Percentiles rank a stretch among this genome's conserved stretches.
Evolutionary conservation across 106 monocot genomes (phyloP).

Genomic region (Acanthochlamys bracteata): DNA sequence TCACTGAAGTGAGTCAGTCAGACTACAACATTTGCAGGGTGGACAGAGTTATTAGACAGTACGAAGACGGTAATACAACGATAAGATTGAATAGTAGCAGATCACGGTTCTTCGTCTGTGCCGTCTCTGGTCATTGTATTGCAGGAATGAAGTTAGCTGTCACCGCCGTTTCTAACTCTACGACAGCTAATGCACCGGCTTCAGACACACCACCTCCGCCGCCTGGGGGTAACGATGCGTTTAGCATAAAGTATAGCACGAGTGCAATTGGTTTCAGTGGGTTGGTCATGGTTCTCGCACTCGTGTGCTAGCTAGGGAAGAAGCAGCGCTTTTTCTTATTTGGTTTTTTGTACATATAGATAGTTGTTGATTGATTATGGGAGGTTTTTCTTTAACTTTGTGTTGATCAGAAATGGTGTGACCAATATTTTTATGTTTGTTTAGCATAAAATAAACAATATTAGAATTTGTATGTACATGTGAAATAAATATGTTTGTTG

Average conservation of each 20-base stretch:
- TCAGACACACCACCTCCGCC: neutral
- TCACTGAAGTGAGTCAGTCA: too few relatives aligned
- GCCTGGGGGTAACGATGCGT: neutral
- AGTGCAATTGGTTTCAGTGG: neutral
- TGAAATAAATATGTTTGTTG: too few relatives aligned
- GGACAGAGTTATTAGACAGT: conserved; percentile 4
- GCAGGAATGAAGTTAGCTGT: neutral
- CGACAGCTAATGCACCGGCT: neutral
- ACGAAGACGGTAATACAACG: conserved; percentile 14
- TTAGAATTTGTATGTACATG: too few relatives aligned
- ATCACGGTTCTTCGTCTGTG: neutral
- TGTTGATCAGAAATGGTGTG: too few relatives aligned
- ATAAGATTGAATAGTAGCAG: neutral
- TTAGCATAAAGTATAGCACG: neutral
- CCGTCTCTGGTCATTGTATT: neutral
- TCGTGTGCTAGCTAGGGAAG: neutral
- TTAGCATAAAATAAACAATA: too few relatives aligned
- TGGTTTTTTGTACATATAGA: too few relatives aligned
- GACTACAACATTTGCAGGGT: conserved; percentile 37
- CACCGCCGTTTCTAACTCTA: conserved; percentile 1
- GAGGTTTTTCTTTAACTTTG: too few relatives aligned
- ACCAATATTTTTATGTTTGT: too few relatives aligned
- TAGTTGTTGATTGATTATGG: too few relatives aligned
- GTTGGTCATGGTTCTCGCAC: neutral
- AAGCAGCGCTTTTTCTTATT: neutral